Conservation (phyloP, 2,329 filamentous ascomycete species). For the Colletotrichum eremochloae region DNA sequence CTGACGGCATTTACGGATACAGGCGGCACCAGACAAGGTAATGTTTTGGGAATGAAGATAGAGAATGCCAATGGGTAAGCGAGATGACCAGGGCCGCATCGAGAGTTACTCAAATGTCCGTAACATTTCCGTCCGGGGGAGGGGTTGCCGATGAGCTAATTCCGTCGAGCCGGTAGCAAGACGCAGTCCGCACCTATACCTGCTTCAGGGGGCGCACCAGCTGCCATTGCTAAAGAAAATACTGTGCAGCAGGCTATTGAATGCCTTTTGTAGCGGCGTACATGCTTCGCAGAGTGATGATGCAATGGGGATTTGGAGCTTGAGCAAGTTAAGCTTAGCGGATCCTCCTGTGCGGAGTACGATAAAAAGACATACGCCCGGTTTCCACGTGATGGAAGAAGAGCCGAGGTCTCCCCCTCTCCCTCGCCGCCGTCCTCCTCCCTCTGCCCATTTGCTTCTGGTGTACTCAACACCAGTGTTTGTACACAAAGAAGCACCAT, state of each 20-base stretch:
- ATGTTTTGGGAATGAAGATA: background rate
- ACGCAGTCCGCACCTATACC: background rate
- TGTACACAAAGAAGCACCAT: background rate
- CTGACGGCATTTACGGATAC: background rate
- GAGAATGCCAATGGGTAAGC: background rate
- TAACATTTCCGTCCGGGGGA: slow-evolving; percentile 20
- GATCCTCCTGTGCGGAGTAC: background rate
- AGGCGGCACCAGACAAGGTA: background rate
- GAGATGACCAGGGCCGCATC: slow-evolving; percentile 1
- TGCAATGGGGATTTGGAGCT: slow-evolving; percentile 8
- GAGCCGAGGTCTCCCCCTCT: background rate
- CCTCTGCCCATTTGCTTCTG: no score
- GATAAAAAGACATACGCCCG: slow-evolving; percentile 2
- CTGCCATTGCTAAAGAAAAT: slow-evolving; percentile 8
- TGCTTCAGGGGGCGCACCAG: no score
- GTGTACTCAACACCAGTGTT: background rate
- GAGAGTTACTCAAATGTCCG: background rate
- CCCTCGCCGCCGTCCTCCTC: no score
- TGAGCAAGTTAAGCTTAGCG: slow-evolving; percentile 30
- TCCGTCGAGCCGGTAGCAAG: background rate
- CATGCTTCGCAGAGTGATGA: slow-evolving; percentile 18
- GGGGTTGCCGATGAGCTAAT: slow-evolving; percentile 18
- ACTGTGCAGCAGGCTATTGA: background rate
- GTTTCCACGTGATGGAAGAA: background rate
- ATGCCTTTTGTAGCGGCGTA: background rate